Conservation (phyloP, 2,329 filamentous ascomycete species). For the Alternaria gansuensis region DNA sequence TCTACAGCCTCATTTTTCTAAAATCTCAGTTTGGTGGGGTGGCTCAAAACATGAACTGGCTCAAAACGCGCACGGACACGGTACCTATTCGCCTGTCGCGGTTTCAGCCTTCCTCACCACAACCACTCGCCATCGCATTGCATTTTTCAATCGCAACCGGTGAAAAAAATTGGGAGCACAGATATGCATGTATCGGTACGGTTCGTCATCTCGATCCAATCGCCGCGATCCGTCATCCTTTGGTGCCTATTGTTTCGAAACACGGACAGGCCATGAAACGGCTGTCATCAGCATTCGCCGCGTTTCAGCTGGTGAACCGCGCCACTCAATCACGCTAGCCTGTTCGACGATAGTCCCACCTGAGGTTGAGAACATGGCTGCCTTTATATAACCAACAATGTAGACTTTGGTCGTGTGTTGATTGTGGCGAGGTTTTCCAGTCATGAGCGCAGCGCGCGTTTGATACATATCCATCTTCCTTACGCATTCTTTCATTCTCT, state of each 20-base stretch:
- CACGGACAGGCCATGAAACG: conserved; percentile 28
- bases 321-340: conserved; percentile 22
- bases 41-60: too few relatives aligned
- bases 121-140: conserved; percentile 16
- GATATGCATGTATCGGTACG: conserved; percentile 8
- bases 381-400: conserved; percentile 4
- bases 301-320: conserved; percentile 43
- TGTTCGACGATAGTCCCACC: not conserved
- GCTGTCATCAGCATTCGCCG: conserved; percentile 15
- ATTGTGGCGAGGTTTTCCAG: not conserved
- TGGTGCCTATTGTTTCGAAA: conserved; percentile 31
- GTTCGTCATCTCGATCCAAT: conserved; percentile 3
- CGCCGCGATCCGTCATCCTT: conserved; percentile 19
- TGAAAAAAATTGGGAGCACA: conserved; percentile 14
- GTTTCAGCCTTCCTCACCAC: conserved; percentile 24
- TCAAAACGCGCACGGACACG: too few relatives aligned
- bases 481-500: not conserved
- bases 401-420: not conserved
- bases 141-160: conserved; percentile 11
- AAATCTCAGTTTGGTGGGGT: too few relatives aligned
- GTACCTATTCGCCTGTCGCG: conserved; percentile 8
- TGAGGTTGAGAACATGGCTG: conserved; percentile 7
- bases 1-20: too few relatives aligned
- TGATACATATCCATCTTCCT: not conserved
- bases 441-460: not conserved